Evolutionary conservation across 495 filamentous ascomycete genomes (phyloP), one percentile per base, ranked within the genome.

Genomic region (Penicillium mononematosum): DNA sequence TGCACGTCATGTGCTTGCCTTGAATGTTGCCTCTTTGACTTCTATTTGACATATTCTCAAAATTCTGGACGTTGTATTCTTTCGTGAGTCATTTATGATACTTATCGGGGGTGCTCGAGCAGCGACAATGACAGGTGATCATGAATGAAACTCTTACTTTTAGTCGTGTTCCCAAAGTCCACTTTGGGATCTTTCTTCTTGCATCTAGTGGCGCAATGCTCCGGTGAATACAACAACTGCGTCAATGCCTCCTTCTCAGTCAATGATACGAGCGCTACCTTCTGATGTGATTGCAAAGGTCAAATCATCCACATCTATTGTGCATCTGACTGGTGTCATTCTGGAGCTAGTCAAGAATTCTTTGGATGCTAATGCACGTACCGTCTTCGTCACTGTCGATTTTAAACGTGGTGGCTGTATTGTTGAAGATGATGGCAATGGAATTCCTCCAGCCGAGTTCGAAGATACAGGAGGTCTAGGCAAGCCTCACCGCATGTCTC

Each of bases 391-490:
- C 58, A 82, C 78, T 16, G 79, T 96, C 16, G 89, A 98, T 70
- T 90, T 90, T 58, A 64, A 69, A 32, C 85, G 88, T 16, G 93
- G 93, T 12, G 83, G 83, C 53, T 96, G 92, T 70, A 79, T 84
- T 0, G 83, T 98, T 16, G 91, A 96, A 70, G 94, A 98, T 68
- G 82, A 98, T 75, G 94, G 94, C 2, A 46, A 80, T 49, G 94
- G 94, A 0, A 95, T 98, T 50, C 69, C 72, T 12, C 87, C 89
- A 3, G 56, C 64, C 12, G 89, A 93, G 56, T 96, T 96, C 59
- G 62, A 67, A 10, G 76, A 81, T n/a, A 70, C 72, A 43, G 89
- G 94, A 9, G 88, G 88, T 2, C 74, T 96, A 32, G 90, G 88
- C 45, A 88, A 84, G 60, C 76, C 86, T 54, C 84, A 96, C 65